These are phyloP conservation scores for Penicillium crustosum DNA, from an alignment of 2,329 filamentous ascomycete species.

Conservation along the genomic window DNA sequence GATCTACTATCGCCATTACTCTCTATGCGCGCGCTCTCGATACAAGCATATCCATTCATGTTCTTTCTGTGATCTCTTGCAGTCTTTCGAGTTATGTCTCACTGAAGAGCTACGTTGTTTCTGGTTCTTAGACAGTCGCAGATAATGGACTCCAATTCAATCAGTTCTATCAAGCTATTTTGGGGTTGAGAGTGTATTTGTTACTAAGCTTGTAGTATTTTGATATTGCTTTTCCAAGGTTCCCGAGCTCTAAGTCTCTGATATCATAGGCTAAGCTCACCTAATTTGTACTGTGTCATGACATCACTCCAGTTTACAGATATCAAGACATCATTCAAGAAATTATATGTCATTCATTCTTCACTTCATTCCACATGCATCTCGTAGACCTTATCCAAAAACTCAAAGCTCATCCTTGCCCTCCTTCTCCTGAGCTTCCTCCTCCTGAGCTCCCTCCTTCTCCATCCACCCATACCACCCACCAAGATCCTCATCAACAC, in stretches of 20 bases:
- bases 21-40: slow-evolving; percentile 2
- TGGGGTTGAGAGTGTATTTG: not conserved
- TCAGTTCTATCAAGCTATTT: slow-evolving; percentile 12
- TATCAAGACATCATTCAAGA: not conserved
- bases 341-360: slow-evolving; percentile 16
- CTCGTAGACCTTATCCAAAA: slow-evolving; percentile 10
- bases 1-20: slow-evolving; percentile 6
- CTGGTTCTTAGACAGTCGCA: slow-evolving; percentile 19
- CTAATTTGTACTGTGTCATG: not conserved
- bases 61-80: slow-evolving; percentile 11
- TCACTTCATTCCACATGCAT: slow-evolving; percentile 22
- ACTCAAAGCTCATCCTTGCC: slow-evolving; percentile 32
- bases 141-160: slow-evolving; percentile 15
- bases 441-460: slow-evolving; percentile 9
- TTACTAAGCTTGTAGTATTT: not conserved
- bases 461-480: slow-evolving; percentile 43
- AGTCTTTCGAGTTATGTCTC: not conserved
- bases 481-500: slow-evolving; percentile 40
- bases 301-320: slow-evolving; percentile 1
- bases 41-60: slow-evolving; percentile 13
- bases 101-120: slow-evolving; percentile 9
- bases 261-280: not conserved
- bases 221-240: not conserved
- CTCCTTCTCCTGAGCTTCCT: slow-evolving; percentile 8
- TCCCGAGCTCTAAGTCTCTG: not conserved